Percentiles rank a stretch among this genome's conserved stretches.
Evolutionary conservation across 495 filamentous ascomycete genomes (phyloP).

Genomic region (Penicillium nucicola): DNA sequence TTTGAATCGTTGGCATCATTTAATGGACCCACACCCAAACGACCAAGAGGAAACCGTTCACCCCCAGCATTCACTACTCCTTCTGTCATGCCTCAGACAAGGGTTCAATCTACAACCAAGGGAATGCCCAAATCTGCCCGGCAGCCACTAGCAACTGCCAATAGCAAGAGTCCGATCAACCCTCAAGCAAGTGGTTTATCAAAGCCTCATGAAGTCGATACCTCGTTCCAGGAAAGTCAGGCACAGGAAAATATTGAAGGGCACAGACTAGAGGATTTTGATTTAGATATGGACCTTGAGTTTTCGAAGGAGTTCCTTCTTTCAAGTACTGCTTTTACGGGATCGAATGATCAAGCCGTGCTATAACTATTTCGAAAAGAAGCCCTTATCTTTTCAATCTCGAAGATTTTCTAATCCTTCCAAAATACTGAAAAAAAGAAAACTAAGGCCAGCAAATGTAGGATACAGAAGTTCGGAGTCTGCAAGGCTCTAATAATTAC

Average conservation of each 20-base stretch:
- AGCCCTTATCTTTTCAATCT: too few species aligned
- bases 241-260: constrained; percentile 7
- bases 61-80: neutral
- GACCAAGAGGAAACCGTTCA: constrained; percentile 21
- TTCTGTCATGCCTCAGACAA: neutral
- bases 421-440: too few species aligned
- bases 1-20: constrained; percentile 18
- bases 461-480: too few species aligned
- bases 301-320: constrained; percentile 39
- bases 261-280: constrained; percentile 27
- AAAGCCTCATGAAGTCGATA: constrained; percentile 8
- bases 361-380: neutral
- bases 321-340: constrained; percentile 31
- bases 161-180: constrained; percentile 28
- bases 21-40: constrained; percentile 26
- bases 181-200: constrained; percentile 13
- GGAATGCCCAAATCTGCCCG: neutral
- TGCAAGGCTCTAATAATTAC: too few species aligned
- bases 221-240: constrained; percentile 8
- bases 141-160: constrained; percentile 21
- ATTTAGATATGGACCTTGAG: constrained; percentile 39
- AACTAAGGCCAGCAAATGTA: too few species aligned
- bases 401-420: too few species aligned
- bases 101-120: neutral
- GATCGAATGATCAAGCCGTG: constrained; percentile 16